Base-by-base conservation (phyloP, 805 yeast species). In the Yamadazyma akitaensis region DNA sequence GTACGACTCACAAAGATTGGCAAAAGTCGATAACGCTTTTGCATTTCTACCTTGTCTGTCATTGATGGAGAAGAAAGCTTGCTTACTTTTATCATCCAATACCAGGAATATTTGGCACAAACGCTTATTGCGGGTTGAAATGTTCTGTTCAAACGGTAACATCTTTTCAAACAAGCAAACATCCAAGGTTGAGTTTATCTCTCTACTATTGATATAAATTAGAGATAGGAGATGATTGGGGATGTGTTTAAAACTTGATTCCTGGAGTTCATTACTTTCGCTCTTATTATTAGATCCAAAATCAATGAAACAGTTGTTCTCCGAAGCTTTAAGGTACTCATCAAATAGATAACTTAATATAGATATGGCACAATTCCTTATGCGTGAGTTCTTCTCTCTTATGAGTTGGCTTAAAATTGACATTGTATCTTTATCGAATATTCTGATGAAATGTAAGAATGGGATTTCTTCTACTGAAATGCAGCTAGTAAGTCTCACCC, bases 151-250 rank as follows among this genome's bases (percentile, higher is more conserved):
- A 24, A 79, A 65, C 0, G 95, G 87, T 10, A 86, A 59, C 1
- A 89, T 56, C 43, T 75, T 71, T 48, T 84, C 89, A 53, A 82
- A 75, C 2, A 90, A 53, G 0, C 75, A 65, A 3, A 65, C 50
- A 59, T 89, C 96, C 12, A 88, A 85, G 11, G 76, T 67, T 11
- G 82, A 75, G 47, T 84, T 88, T 42, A 88, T 82, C 9, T 72
- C 69, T 43, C 67, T 74, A 54, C 86, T 90, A 59, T 88, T 88
- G 51, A 90, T 84, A 57, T 86, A 90, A 42, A 85, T 74, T 37
- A 88, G 71, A 18, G 81, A 78, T 39, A 90, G 65, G 0, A 90
- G 61, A 18, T 76, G 74, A 37, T 80, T 78, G 1, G 97, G 96
- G 21, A 89, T 81, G 60, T 73, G 72, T 5, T 64, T 44, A 8